phyloP scores from a whole-genome alignment of 495 filamentous ascomycete genomes.

The Daldinia childiae region DNA sequence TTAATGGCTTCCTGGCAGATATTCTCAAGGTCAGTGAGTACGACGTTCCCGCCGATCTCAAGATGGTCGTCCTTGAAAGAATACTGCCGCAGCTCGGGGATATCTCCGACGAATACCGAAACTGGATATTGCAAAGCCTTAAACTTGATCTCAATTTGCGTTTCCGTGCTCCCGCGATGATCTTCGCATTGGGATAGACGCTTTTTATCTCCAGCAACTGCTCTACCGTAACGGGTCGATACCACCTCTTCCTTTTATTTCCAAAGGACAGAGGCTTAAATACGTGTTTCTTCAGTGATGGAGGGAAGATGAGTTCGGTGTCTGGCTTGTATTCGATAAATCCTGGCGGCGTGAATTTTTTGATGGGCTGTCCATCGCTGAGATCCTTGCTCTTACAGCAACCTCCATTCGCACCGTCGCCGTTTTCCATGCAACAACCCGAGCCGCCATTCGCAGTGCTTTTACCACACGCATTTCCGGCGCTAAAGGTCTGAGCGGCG shows the following conservation, averaged over 20 bases:
- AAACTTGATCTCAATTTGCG: slow-evolving; percentile 98
- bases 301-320: slow-evolving; percentile 95
- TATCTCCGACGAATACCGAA: slow-evolving; percentile 94
- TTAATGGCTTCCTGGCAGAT: slow-evolving; percentile 80
- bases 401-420: slow-evolving; percentile 54
- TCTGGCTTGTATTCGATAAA: slow-evolving; percentile 94
- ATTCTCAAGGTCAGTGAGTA: slow-evolving; percentile 82
- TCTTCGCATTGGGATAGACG: slow-evolving; percentile 84
- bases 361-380: slow-evolving; percentile 63
- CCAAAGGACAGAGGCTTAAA: slow-evolving; percentile 87
- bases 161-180: slow-evolving; percentile 96
- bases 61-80: slow-evolving; percentile 80
- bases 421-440: slow-evolving; percentile 76
- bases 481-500: slow-evolving; percentile 80
- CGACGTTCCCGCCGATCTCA: slow-evolving; percentile 91
- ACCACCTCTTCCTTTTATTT: slow-evolving; percentile 95
- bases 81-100: slow-evolving; percentile 84
- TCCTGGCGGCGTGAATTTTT: slow-evolving; percentile 79
- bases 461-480: slow-evolving; percentile 62
- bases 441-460: slow-evolving; percentile 67
- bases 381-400: slow-evolving; percentile 65
- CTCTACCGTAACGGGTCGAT: slow-evolving; percentile 83
- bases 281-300: slow-evolving; percentile 80
- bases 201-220: slow-evolving; percentile 92
- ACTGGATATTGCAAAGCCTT: slow-evolving; percentile 90